Base-by-base conservation (phyloP, 2,329 filamentous ascomycete species). In the Colletotrichum tropicicola region DNA sequence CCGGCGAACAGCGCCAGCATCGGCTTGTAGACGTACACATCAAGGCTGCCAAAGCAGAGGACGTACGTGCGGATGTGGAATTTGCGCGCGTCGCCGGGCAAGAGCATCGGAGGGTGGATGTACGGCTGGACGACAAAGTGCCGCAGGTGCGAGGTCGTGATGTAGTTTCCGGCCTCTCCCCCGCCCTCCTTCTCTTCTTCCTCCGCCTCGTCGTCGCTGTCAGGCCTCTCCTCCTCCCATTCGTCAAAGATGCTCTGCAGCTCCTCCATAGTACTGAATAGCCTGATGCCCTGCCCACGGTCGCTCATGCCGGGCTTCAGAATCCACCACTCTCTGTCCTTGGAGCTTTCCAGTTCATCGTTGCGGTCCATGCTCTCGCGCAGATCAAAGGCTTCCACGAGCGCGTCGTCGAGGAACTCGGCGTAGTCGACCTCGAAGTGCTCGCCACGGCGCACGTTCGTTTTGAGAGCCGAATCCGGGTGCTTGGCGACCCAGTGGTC, bases 261-360 rank as follows among this genome's bases (percentile, higher is more conserved):
- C 73, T 97, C 90, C 59, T 91, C 89, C 82, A 96, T 92, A 3
- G 89, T 93, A 71, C 89, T 92, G 77, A 99, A 99, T 0, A 99
- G 82, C 39, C 93, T 83, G 62, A 99, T 98, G 1, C 96, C 96
- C 75, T 98, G 94, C 0, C 95, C 96, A 23, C 95, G 87, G 75
- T 99, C 96, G 76, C 93, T 97, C 96, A 99, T 98, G 8, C 95
- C 92, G 0, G 96, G 95, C 79, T 99, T 99, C 65, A 99, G 78
- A 69, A 99, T 98, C 96, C 96, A 99, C 95, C 95, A 99, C 75
- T 97, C 89, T 64, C 86, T 85, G 43, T 85, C 80, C 19, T 59
- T 66, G 51, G 68, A 68, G 43, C 68, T 68, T 35, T 58, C 59
- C 3, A 55, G 48, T 12, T 62, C 68, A 6, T 66, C 63, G 70